Conservation (phyloP, 139 green algal species). For the Gonium pectorale region DNA sequence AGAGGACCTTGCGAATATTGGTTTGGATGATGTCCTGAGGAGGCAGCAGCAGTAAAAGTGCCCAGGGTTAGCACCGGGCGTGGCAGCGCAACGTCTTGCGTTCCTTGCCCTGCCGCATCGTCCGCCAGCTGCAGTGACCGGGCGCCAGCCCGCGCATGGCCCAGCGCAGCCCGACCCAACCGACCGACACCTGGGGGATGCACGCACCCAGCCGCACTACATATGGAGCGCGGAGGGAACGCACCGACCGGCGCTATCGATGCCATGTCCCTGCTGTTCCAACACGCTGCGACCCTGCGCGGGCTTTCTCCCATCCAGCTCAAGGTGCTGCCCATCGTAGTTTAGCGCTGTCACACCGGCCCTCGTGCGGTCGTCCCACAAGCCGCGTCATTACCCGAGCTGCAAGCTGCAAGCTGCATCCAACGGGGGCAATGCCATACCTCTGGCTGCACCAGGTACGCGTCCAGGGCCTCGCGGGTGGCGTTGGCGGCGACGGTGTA, state of each 20-base stretch:
- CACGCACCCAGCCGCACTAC: too few relatives aligned
- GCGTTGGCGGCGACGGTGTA: constrained; percentile 58
- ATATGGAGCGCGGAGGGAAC: too few relatives aligned
- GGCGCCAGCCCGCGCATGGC: background rate
- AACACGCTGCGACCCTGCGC: background rate
- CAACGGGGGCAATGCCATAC: background rate
- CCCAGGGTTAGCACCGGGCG: background rate
- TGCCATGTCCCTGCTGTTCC: too few relatives aligned
- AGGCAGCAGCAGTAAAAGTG: background rate
- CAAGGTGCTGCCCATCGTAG: background rate
- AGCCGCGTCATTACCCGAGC: background rate
- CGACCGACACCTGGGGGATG: background rate
- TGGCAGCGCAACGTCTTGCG: background rate
- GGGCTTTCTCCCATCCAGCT: background rate
- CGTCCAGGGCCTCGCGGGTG: constrained; percentile 43
- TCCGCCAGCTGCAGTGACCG: too few relatives aligned
- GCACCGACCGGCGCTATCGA: too few relatives aligned
- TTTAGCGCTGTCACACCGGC: background rate
- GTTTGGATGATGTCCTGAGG: constrained; percentile 14
- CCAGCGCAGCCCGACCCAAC: background rate
- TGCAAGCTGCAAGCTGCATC: background rate
- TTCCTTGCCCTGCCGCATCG: too few relatives aligned
- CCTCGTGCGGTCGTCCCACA: background rate
- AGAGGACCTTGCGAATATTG: constrained; percentile 47
- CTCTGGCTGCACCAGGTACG: constrained; percentile 56